Conservation (phyloP, 1,139 yeast genomes). For the Pichia sp. region DNA sequence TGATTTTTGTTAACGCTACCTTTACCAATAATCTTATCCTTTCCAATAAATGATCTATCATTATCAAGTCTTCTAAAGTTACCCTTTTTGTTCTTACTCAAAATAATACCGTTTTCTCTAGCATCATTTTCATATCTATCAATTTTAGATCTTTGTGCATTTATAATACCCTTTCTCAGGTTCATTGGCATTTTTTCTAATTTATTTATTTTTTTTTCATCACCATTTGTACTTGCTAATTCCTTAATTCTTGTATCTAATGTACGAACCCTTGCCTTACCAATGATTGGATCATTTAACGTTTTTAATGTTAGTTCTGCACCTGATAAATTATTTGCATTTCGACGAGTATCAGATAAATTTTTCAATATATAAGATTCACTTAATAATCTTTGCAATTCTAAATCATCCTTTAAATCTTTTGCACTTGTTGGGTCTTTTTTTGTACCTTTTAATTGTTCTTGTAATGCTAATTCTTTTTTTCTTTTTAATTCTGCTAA, state of each 20-base stretch:
- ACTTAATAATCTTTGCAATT: slow-evolving; percentile 68
- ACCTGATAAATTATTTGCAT: slow-evolving; percentile 48
- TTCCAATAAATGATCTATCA: slow-evolving; percentile 48
- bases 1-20: slow-evolving; percentile 29
- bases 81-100: slow-evolving; percentile 60
- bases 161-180: slow-evolving; percentile 77
- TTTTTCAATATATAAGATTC: slow-evolving; percentile 83
- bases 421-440: slow-evolving; percentile 21
- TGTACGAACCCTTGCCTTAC: slow-evolving; percentile 71
- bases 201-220: slow-evolving; percentile 31
- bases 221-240: slow-evolving; percentile 47
- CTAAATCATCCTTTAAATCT: slow-evolving; percentile 47
- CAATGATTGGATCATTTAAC: slow-evolving; percentile 66
- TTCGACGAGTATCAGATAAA: slow-evolving; percentile 15
- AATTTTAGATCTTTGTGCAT: slow-evolving; percentile 47
- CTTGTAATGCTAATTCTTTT: slow-evolving; percentile 20
- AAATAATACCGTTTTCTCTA: slow-evolving; percentile 77
- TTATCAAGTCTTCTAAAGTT: slow-evolving; percentile 46
- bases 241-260: slow-evolving; percentile 59
- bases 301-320: slow-evolving; percentile 71
- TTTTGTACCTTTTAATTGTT: slow-evolving; percentile 29
- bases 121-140: slow-evolving; percentile 68
- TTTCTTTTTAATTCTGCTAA: slow-evolving; percentile 27
- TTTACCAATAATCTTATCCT: slow-evolving; percentile 54
- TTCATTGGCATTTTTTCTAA: slow-evolving; percentile 83